Evolutionary conservation across 2,329 filamentous ascomycete species (phyloP).

Genomic region (Ophiocordyceps unilateralis): DNA sequence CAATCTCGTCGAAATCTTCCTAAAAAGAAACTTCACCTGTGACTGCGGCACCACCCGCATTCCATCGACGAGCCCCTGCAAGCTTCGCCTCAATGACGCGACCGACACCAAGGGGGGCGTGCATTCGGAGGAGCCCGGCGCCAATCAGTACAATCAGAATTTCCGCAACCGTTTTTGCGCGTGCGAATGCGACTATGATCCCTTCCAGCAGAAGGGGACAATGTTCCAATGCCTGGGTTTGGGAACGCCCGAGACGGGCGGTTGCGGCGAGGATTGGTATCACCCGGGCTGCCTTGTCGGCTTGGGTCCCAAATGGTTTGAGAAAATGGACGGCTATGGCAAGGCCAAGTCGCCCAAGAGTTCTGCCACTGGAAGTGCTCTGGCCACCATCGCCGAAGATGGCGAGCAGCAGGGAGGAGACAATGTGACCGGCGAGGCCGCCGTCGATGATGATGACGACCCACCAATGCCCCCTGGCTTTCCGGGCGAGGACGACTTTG

Average conservation of each 20-base stretch:
- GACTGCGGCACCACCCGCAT: conserved; percentile 86
- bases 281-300: conserved; percentile 86
- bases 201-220: conserved; percentile 77
- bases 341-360: conserved; percentile 7
- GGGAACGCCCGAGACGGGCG: conserved; percentile 61
- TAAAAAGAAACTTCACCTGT: conserved; percentile 87
- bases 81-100: conserved; percentile 50
- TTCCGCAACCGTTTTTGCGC: conserved; percentile 86
- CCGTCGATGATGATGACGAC: conserved; percentile 34
- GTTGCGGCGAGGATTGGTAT: conserved; percentile 96
- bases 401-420: conserved; percentile 14
- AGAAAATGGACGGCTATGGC: conserved; percentile 27
- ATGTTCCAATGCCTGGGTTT: conserved; percentile 96
- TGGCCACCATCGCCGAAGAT: conserved; percentile 34
- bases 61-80: conserved; percentile 53
- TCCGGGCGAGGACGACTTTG: conserved; percentile 75
- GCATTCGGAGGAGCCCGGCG: conserved; percentile 54
- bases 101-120: conserved; percentile 65
- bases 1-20: conserved; percentile 85
- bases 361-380: conserved; percentile 7
- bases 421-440: conserved; percentile 11
- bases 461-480: conserved; percentile 69
- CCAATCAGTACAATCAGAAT: conserved; percentile 88
- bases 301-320: conserved; percentile 55
- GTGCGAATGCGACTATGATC: conserved; percentile 75